phyloP scores from a whole-genome alignment of 2,329 filamentous ascomycete genomes.

The Fonsecaea monophora region DNA sequence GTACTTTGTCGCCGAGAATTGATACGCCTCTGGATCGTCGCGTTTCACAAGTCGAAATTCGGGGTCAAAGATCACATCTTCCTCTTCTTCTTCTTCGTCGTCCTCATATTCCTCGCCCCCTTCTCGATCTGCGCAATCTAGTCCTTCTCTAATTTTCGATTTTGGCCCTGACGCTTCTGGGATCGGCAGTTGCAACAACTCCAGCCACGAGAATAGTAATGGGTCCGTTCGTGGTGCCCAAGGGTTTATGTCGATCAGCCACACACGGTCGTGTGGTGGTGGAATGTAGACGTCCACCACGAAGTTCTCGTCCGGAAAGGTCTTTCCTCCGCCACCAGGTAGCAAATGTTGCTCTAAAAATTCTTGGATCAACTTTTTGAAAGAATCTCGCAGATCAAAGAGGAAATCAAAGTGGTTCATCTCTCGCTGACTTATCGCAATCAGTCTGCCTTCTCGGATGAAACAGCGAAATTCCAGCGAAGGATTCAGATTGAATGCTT shows the following conservation, averaged over 20 bases:
- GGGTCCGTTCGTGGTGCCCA: slow-evolving; percentile 92
- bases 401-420: slow-evolving; percentile 90
- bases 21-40: slow-evolving; percentile 87
- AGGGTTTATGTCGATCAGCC: slow-evolving; percentile 92
- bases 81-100: slow-evolving; percentile 10
- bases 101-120: background rate
- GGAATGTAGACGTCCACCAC: slow-evolving; percentile 94
- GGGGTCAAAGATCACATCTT: slow-evolving; percentile 62
- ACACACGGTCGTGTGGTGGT: slow-evolving; percentile 73
- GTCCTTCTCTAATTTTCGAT: background rate
- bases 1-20: slow-evolving; percentile 84
- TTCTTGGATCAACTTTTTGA: slow-evolving; percentile 71
- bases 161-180: slow-evolving; percentile 1
- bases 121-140: background rate
- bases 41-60: slow-evolving; percentile 83
- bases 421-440: slow-evolving; percentile 88
- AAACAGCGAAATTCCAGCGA: slow-evolving; percentile 96
- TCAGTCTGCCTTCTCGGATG: slow-evolving; percentile 78
- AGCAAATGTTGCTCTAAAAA: slow-evolving; percentile 73
- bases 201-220: slow-evolving; percentile 86
- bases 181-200: slow-evolving; percentile 73
- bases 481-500: slow-evolving; percentile 87
- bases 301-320: slow-evolving; percentile 80
- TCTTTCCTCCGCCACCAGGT: slow-evolving; percentile 45
- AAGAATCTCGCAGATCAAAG: slow-evolving; percentile 66